Conservation (phyloP, 176 grass and related monocot species). For the Tillandsia fasciculata region DNA sequence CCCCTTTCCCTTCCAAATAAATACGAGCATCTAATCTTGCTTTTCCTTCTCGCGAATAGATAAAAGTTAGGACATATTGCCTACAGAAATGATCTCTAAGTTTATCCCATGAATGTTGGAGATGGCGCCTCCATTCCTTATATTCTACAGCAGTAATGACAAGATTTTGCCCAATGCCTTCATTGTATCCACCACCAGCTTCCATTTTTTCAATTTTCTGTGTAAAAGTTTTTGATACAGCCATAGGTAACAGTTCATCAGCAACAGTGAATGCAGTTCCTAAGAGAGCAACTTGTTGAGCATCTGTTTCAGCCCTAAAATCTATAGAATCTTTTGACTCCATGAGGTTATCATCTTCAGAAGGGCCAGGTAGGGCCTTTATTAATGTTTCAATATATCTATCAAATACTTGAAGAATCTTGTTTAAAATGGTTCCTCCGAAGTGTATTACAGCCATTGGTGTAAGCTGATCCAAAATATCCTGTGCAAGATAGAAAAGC, state of each 20-base stretch:
- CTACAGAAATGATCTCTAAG: slow-evolving; percentile 90
- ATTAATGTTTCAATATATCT: slow-evolving; percentile 75
- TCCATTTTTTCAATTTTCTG: slow-evolving; percentile 61
- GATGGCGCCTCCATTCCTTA: slow-evolving; percentile 83
- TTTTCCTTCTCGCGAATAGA: slow-evolving; percentile 90
- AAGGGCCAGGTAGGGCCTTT: slow-evolving; percentile 61
- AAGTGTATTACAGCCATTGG: slow-evolving; percentile 75
- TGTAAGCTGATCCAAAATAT: slow-evolving; percentile 85
- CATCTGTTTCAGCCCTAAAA: slow-evolving; percentile 84
- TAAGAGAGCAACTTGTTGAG: slow-evolving; percentile 68
- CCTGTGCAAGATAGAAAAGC: slow-evolving; percentile 31
- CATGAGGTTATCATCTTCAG: slow-evolving; percentile 77
- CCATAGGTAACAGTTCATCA: slow-evolving; percentile 71
- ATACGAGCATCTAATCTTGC: slow-evolving; percentile 88
- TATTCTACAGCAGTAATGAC: slow-evolving; percentile 51
- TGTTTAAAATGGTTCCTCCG: slow-evolving; percentile 79
- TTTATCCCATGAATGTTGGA: slow-evolving; percentile 82
- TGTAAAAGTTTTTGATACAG: slow-evolving; percentile 64
- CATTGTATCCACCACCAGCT: slow-evolving; percentile 37
- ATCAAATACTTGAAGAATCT: slow-evolving; percentile 78
- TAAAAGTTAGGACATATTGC: slow-evolving; percentile 93
- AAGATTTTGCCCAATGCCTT: slow-evolving; percentile 33
- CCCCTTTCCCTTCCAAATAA: slow-evolving; percentile 63
- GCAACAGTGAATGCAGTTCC: slow-evolving; percentile 64
- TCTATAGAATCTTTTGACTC: slow-evolving; percentile 53